Percentiles rank a stretch among this genome's conserved stretches.
Evolutionary conservation across 192 early-diverging fungal species (phyloP).

Genomic region (Backusella psychrophila): DNA sequence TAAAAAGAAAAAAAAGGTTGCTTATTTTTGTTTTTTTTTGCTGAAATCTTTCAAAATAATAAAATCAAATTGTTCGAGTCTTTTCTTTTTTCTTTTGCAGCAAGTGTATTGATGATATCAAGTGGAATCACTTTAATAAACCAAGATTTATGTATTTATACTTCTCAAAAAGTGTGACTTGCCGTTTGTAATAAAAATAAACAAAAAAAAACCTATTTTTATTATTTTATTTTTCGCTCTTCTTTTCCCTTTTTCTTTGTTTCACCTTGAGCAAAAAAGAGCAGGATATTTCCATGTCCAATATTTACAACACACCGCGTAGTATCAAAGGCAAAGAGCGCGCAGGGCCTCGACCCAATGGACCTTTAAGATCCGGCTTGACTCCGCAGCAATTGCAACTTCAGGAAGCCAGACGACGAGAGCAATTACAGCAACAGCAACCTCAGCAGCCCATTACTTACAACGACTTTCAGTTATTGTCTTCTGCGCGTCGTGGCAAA

Average conservation of each 20-base stretch:
- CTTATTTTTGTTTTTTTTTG: not conserved
- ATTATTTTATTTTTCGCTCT: not conserved
- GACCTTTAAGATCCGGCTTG: not conserved
- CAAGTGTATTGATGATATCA: no score
- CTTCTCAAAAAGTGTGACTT: no score
- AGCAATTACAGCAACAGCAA: not conserved
- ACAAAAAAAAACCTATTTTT: not conserved
- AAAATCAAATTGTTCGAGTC: no score
- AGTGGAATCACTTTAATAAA: no score
- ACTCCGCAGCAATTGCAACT: not conserved
- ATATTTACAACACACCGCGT: constrained; percentile 14
- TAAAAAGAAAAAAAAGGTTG: not conserved
- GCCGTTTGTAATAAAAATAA: not conserved
- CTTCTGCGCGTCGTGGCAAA: constrained; percentile 47
- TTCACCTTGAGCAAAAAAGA: no score
- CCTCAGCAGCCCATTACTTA: constrained; percentile 36
- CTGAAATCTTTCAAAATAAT: no score
- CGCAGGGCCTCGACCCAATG: not conserved
- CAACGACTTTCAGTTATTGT: constrained; percentile 64
- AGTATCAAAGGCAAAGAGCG: not conserved
- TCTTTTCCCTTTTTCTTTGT: not conserved
- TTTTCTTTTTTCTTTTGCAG: no score
- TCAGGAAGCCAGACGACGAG: not conserved
- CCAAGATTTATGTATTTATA: no score
- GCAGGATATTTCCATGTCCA: not conserved